These are phyloP conservation scores for Xerocomus minutiporus DNA, from an alignment of 1,284 basidiomycete species.

Conservation along the genomic window DNA sequence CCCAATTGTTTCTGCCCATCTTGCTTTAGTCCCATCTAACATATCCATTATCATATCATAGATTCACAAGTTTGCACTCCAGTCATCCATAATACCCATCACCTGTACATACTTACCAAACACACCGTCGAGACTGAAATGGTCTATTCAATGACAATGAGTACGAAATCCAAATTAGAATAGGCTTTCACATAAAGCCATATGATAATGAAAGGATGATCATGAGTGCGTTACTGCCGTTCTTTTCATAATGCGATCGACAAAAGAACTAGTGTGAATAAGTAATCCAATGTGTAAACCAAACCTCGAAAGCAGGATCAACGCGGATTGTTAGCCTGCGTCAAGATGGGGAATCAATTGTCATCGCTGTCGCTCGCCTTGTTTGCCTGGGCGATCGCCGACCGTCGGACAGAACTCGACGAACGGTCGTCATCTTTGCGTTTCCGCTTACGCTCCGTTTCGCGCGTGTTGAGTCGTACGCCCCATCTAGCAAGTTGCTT, in stretches of 20 bases:
- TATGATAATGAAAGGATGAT: constrained; percentile 11
- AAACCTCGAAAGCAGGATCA: constrained; percentile 4
- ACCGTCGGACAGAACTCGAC: constrained; percentile 7
- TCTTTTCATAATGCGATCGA: constrained; percentile 5
- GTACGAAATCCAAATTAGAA: constrained; percentile 15
- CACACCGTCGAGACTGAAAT: background rate
- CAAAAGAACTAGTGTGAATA: constrained; percentile 1
- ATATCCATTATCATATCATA: background rate
- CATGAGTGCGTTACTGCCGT: background rate
- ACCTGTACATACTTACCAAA: background rate
- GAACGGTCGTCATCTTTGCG: constrained; percentile 37
- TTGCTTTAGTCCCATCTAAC: constrained; percentile 24
- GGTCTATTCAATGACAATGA: background rate
- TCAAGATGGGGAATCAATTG: constrained; percentile 3
- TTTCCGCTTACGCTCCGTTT: constrained; percentile 60
- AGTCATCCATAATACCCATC: background rate
- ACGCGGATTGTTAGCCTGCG: background rate
- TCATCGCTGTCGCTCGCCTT: constrained; percentile 28
- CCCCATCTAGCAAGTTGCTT: constrained; percentile 67
- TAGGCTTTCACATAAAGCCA: background rate
- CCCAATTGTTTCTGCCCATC: constrained; percentile 24
- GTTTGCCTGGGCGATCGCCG: constrained; percentile 1
- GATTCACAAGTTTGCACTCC: too few species aligned
- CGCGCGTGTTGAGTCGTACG: constrained; percentile 65
- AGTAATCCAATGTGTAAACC: constrained; percentile 5